phyloP scores from a whole-genome alignment of 306 rosid species.

The Trichosanthes truncata region DNA sequence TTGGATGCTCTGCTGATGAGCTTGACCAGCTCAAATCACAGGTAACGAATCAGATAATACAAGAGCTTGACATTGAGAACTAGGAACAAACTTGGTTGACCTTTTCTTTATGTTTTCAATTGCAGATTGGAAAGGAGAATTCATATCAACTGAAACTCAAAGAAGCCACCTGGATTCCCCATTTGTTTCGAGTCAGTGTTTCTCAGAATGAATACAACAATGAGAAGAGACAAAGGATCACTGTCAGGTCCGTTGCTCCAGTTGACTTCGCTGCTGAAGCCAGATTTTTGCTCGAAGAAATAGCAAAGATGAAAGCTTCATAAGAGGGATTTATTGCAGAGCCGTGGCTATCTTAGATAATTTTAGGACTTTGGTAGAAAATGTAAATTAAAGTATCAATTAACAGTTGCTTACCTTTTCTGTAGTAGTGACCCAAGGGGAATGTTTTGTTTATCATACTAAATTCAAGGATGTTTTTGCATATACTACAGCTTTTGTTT shows the following conservation, averaged over 20 bases:
- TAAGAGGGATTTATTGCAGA: constrained; percentile 6
- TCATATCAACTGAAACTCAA: constrained; percentile 48
- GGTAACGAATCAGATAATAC: constrained; percentile 22
- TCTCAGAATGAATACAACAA: constrained; percentile 67
- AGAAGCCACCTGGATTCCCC: constrained; percentile 72
- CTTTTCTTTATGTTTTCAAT: neutral
- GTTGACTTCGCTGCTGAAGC: constrained; percentile 83
- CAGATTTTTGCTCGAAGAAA: constrained; percentile 57
- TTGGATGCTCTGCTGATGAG: constrained; percentile 86
- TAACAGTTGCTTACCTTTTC: neutral
- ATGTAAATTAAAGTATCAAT: neutral
- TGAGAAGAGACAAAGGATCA: constrained; percentile 79
- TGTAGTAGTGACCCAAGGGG: neutral
- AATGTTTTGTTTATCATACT: neutral
- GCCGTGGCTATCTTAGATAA: neutral
- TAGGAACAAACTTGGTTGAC: neutral
- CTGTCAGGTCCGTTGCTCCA: constrained; percentile 60
- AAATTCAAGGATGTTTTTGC: neutral
- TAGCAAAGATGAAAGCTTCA: constrained; percentile 50
- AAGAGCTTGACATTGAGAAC: neutral
- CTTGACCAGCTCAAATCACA: constrained; percentile 51
- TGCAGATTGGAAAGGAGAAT: constrained; percentile 53
- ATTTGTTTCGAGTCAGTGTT: constrained; percentile 74
- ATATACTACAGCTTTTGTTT: neutral
- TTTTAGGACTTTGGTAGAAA: neutral